Percentiles rank a stretch among this genome's conserved stretches.
These are phyloP conservation scores for Paramecium pentaurelia DNA, from an alignment of 73 alveolate species.

Conservation along the genomic window DNA sequence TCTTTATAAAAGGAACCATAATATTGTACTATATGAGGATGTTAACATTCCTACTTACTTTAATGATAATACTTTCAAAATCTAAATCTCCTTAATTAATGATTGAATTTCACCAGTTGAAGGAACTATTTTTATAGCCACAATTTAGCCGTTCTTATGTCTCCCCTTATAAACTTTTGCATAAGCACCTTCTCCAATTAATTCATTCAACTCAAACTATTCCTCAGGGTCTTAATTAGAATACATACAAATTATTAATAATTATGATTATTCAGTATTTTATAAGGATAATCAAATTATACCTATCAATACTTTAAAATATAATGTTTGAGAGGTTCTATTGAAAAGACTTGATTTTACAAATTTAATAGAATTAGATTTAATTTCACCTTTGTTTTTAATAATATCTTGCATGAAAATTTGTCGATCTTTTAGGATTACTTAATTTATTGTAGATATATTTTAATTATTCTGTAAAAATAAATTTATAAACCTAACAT, in stretches of 20 bases:
- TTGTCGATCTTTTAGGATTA: no score
- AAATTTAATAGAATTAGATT: no score
- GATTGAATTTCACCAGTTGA: slow-evolving; percentile 68
- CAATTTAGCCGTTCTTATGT: slow-evolving; percentile 76
- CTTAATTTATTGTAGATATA: no score
- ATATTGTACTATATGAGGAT: slow-evolving; percentile 89
- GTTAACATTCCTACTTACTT: slow-evolving; percentile 75
- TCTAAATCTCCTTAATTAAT: slow-evolving; percentile 86
- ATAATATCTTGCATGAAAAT: no score
- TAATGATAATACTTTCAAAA: slow-evolving; percentile 59
- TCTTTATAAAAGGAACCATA: slow-evolving; percentile 90
- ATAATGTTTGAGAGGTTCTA: no score
- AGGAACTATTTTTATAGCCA: slow-evolving; percentile 84
- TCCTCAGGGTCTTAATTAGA: slow-evolving; percentile 78
- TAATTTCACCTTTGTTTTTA: no score
- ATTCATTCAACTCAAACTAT: slow-evolving; percentile 69
- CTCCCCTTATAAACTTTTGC: slow-evolving; percentile 81
- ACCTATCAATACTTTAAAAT: no score
- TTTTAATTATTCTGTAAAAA: no score
- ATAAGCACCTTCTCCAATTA: slow-evolving; percentile 84
- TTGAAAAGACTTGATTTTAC: no score
- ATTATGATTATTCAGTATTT: background rate
- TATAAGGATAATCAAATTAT: background rate
- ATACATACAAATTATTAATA: background rate
- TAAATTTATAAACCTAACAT: no score